Conservation (phyloP, 345 rosid species). For the Bruguiera sexangula region DNA sequence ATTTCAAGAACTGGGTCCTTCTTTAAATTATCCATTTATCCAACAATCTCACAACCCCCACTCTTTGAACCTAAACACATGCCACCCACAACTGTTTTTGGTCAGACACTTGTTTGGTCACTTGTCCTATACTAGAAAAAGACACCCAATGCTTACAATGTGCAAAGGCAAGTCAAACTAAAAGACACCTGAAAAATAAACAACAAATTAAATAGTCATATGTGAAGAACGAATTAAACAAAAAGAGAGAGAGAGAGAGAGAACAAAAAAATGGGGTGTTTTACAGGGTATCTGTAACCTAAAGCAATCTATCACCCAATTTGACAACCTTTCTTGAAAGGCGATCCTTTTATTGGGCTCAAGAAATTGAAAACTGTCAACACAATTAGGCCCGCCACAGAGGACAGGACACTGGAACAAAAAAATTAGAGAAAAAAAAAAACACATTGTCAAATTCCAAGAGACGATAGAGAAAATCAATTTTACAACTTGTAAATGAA, state of each 20-base stretch:
- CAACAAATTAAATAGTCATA: background rate
- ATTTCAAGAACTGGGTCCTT: constrained; percentile 45
- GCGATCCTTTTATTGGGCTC: background rate
- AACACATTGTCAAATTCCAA: background rate
- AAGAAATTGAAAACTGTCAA: background rate
- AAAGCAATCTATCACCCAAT: background rate
- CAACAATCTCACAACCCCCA: constrained; percentile 19
- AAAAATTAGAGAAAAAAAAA: background rate
- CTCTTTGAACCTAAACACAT: constrained; percentile 25
- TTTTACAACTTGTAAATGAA: background rate
- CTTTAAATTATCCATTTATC: constrained; percentile 39
- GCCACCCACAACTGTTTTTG: constrained; percentile 19
- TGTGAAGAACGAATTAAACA: background rate
- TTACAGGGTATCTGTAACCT: background rate
- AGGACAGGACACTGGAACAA: background rate
- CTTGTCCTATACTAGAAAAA: constrained; percentile 21
- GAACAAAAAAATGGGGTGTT: background rate
- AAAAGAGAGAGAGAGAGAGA: too few species aligned
- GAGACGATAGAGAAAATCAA: background rate
- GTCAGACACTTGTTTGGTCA: constrained; percentile 15
- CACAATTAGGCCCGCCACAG: constrained; percentile 5
- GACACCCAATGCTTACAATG: background rate
- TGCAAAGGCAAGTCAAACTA: background rate
- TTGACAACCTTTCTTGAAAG: background rate
- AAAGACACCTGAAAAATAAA: background rate